Percentiles rank a stretch among this genome's conserved stretches.
These are phyloP conservation scores for Picea abies DNA, from an alignment of 83 land plant genomes.

Conservation along the genomic window DNA sequence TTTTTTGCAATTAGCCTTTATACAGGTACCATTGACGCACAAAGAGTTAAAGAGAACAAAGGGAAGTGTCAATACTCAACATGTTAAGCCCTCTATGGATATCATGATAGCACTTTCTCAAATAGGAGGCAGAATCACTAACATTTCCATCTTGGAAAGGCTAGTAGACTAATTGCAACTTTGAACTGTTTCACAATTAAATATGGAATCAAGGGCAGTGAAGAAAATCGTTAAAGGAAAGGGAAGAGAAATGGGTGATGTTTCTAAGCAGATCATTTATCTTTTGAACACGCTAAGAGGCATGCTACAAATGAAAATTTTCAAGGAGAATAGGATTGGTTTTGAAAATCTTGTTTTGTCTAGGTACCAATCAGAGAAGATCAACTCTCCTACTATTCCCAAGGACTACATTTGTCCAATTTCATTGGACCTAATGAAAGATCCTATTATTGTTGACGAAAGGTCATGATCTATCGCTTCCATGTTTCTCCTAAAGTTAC, in stretches of 20 bases:
- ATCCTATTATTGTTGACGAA: constrained; percentile 65
- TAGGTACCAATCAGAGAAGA: constrained; percentile 16
- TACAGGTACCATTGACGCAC: constrained; percentile 51
- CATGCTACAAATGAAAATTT: constrained; percentile 32
- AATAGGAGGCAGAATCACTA: constrained; percentile 39
- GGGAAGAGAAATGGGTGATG: constrained; percentile 29
- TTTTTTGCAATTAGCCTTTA: neutral
- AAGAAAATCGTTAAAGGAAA: constrained; percentile 36
- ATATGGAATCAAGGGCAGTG: constrained; percentile 41
- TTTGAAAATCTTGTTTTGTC: constrained; percentile 28
- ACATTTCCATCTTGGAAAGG: constrained; percentile 49
- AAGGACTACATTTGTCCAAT: constrained; percentile 52
- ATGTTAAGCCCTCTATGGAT: constrained; percentile 64
- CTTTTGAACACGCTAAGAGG: constrained; percentile 42
- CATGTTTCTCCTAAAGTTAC: neutral
- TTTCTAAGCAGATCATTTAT: constrained; percentile 34
- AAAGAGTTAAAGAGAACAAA: constrained; percentile 35
- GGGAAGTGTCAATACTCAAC: constrained; percentile 26
- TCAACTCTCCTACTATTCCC: constrained; percentile 37
- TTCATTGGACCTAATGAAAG: constrained; percentile 57
- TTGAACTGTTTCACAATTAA: constrained; percentile 39
- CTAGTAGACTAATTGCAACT: constrained; percentile 51
- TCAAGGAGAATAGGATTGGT: neutral
- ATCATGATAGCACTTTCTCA: constrained; percentile 49
- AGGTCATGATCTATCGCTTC: constrained; percentile 22